Conservation (phyloP, 345 rosid genomes). For the Barbarea vulgaris region DNA sequence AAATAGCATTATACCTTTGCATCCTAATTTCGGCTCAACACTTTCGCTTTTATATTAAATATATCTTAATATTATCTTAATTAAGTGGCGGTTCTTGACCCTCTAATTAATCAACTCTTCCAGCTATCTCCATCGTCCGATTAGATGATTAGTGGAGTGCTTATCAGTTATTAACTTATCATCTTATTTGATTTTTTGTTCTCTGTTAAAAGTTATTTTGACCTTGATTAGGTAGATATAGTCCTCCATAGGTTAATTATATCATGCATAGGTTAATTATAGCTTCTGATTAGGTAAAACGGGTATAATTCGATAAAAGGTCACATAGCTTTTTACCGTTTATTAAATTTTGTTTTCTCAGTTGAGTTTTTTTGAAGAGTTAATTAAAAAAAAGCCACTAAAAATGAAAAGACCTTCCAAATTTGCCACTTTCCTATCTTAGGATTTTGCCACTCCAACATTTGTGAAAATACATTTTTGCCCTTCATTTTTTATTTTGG, state of each 20-base stretch:
- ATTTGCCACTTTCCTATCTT: too few species aligned
- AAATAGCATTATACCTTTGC: slow-evolving; percentile 35
- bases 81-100: slow-evolving; percentile 21
- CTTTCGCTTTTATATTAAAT: background rate
- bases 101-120: slow-evolving; percentile 22
- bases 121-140: slow-evolving; percentile 1
- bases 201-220: slow-evolving; percentile 10
- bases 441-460: too few species aligned
- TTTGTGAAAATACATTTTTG: too few species aligned
- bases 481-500: too few species aligned
- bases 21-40: slow-evolving; percentile 36
- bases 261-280: too few species aligned
- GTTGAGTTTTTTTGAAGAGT: background rate
- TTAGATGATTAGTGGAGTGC: slow-evolving; percentile 8
- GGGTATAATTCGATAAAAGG: background rate
- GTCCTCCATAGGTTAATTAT: too few species aligned
- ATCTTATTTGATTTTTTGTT: slow-evolving; percentile 6
- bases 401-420: too few species aligned
- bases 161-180: slow-evolving; percentile 11
- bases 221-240: slow-evolving; percentile 21
- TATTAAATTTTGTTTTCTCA: background rate
- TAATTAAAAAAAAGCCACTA: too few species aligned
- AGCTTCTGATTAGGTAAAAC: slow-evolving; percentile 7
- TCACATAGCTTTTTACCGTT: background rate
- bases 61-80: slow-evolving; percentile 4